Percentiles rank a stretch among this genome's conserved stretches.
phyloP scores from a whole-genome alignment of 2,329 filamentous ascomycete genomes.

The Apiospora malaysiana region DNA sequence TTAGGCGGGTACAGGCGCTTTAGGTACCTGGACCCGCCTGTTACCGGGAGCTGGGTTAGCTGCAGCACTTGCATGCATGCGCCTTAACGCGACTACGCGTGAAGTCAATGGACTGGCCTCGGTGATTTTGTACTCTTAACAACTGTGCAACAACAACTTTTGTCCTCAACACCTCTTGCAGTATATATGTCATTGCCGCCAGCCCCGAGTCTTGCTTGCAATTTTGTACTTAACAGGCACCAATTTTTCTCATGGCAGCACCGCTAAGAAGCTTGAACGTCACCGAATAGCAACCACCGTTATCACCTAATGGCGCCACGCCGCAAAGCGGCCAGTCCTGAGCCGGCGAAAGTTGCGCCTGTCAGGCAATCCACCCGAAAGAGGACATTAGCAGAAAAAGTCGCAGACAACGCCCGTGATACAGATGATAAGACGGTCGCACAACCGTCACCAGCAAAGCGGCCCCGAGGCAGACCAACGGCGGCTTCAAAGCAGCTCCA shows the following conservation, averaged over 20 bases:
- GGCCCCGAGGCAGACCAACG: constrained; percentile 22
- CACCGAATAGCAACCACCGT: neutral
- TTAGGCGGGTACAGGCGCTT: neutral
- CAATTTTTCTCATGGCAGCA: neutral
- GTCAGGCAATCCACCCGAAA: constrained; percentile 14
- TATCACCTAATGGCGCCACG: constrained; percentile 17
- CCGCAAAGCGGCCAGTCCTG: constrained; percentile 2
- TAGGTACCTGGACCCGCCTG: neutral
- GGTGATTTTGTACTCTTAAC: neutral
- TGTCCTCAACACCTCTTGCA: neutral
- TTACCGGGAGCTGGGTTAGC: neutral
- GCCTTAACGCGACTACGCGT: constrained; percentile 6
- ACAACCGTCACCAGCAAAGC: constrained; percentile 10
- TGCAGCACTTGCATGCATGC: constrained; percentile 7
- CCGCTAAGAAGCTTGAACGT: neutral
- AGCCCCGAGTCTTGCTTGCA: neutral
- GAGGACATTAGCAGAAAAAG: neutral
- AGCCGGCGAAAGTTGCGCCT: neutral
- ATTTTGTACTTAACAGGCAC: neutral
- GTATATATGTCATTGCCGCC: neutral
- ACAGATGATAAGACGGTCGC: neutral
- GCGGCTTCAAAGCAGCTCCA: constrained; percentile 14
- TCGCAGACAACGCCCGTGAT: neutral
- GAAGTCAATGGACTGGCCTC: neutral
- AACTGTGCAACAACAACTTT: neutral